Conservation (phyloP, 768 basidiomycete species). For the Collybia mongolica region DNA sequence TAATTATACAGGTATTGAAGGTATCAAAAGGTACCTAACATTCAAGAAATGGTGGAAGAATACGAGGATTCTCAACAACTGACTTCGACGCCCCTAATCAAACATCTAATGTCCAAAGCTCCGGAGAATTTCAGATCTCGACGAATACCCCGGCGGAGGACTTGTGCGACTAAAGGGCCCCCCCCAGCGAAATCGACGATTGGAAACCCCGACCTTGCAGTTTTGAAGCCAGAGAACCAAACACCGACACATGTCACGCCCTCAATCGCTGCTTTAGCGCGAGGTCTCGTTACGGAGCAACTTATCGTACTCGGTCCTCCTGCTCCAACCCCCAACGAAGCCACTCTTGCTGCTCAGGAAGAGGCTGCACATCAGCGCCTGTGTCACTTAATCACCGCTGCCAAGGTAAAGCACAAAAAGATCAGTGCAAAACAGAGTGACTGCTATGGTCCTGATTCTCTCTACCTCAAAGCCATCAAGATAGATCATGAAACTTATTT, state of each 20-base stretch:
- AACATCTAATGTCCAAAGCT: conserved; percentile 20
- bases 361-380: conserved; percentile 22
- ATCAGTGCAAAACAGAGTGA: conserved; percentile 31
- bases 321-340: conserved; percentile 27
- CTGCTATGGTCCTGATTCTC: conserved; percentile 28
- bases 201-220: conserved; percentile 53
- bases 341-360: conserved; percentile 21
- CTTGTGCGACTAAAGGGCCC: conserved; percentile 3
- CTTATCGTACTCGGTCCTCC: conserved; percentile 53
- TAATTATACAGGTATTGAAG: conserved; percentile 2
- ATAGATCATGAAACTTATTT: conserved; percentile 44
- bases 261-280: conserved; percentile 49
- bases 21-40: conserved; percentile 21
- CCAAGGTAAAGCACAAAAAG: conserved; percentile 19
- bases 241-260: conserved; percentile 64
- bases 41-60: conserved; percentile 28
- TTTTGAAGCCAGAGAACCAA: conserved; percentile 54
- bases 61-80: conserved; percentile 17
- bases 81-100: conserved; percentile 22
- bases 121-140: conserved; percentile 5
- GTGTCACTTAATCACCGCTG: conserved; percentile 23
- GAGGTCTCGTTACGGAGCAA: conserved; percentile 51
- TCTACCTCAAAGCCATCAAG: conserved; percentile 34
- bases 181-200: conserved; percentile 18
- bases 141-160: conserved; percentile 6